Percentiles rank a stretch among this genome's conserved stretches.
Evolutionary conservation across 768 basidiomycete species (phyloP).

Genomic region (Suillus weaverae): DNA sequence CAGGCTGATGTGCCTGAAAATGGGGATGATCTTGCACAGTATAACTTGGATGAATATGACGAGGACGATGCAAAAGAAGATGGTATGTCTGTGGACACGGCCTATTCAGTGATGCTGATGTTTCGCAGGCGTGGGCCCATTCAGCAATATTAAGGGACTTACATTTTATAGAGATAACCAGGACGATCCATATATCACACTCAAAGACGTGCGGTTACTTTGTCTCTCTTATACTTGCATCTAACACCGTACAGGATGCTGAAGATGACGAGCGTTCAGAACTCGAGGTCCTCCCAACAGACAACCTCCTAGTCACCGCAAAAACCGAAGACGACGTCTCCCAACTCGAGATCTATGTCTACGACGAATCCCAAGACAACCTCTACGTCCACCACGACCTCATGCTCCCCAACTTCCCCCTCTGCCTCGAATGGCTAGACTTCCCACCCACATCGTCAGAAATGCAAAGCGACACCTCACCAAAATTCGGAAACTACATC

Average conservation of each 20-base stretch:
- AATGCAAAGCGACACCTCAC: constrained; percentile 30
- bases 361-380: constrained; percentile 89
- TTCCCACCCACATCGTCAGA: constrained; percentile 70
- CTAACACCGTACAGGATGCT: constrained; percentile 49
- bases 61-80: constrained; percentile 61
- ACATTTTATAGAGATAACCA: constrained; percentile 89
- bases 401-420: constrained; percentile 95
- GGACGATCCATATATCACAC: constrained; percentile 52
- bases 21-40: constrained; percentile 75
- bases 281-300: constrained; percentile 83
- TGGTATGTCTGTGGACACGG: constrained; percentile 21
- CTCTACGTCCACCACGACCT: constrained; percentile 97
- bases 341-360: constrained; percentile 93
- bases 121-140: constrained; percentile 65
- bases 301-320: constrained; percentile 89
- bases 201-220: constrained; percentile 73
- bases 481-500: constrained; percentile 78
- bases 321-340: constrained; percentile 98
- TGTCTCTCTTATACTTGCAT: not conserved
- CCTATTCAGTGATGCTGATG: not conserved
- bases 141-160: constrained; percentile 94
- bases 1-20: constrained; percentile 33
- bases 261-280: constrained; percentile 86
- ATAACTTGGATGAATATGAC: constrained; percentile 87
- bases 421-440: constrained; percentile 99